These are phyloP conservation scores for Suillus placidus DNA, from an alignment of 768 basidiomycete species.

Conservation along the genomic window DNA sequence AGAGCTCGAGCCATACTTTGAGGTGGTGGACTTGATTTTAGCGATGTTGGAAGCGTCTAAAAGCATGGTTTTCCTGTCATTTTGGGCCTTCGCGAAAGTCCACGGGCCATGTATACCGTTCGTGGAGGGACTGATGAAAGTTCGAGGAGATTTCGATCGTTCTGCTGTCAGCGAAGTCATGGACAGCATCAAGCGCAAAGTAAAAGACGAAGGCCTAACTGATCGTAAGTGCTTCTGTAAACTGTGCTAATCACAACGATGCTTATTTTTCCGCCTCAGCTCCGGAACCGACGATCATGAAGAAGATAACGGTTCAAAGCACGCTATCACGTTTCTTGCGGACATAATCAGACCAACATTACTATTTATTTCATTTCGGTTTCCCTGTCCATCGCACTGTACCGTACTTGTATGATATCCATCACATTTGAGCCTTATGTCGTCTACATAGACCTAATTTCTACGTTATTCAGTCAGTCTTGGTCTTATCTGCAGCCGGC, in stretches of 20 bases:
- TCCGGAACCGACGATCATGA: slow-evolving; percentile 86
- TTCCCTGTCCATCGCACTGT: neutral
- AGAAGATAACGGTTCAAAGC: slow-evolving; percentile 79
- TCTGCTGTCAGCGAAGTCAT: slow-evolving; percentile 86
- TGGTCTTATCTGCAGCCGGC: slow-evolving; percentile 43
- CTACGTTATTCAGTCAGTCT: slow-evolving; percentile 45
- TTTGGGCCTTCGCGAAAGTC: slow-evolving; percentile 90
- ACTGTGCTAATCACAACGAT: neutral
- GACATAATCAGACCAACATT: slow-evolving; percentile 21
- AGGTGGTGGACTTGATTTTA: slow-evolving; percentile 83
- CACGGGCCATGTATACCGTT: slow-evolving; percentile 93
- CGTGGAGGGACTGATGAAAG: slow-evolving; percentile 87
- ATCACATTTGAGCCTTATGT: slow-evolving; percentile 3
- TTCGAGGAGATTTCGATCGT: slow-evolving; percentile 90
- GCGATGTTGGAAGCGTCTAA: slow-evolving; percentile 84
- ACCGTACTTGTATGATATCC: slow-evolving; percentile 6
- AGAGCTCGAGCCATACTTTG: slow-evolving; percentile 83
- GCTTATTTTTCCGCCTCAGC: slow-evolving; percentile 46
- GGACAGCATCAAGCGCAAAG: slow-evolving; percentile 91
- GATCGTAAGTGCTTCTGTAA: slow-evolving; percentile 65
- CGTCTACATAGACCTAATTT: slow-evolving; percentile 19
- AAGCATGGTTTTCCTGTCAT: slow-evolving; percentile 89
- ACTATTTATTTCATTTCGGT: neutral
- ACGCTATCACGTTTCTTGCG: slow-evolving; percentile 77
- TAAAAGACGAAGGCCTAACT: slow-evolving; percentile 81